Base-by-base conservation (phyloP, 257 asterid species). In the Solanum tarijense region DNA sequence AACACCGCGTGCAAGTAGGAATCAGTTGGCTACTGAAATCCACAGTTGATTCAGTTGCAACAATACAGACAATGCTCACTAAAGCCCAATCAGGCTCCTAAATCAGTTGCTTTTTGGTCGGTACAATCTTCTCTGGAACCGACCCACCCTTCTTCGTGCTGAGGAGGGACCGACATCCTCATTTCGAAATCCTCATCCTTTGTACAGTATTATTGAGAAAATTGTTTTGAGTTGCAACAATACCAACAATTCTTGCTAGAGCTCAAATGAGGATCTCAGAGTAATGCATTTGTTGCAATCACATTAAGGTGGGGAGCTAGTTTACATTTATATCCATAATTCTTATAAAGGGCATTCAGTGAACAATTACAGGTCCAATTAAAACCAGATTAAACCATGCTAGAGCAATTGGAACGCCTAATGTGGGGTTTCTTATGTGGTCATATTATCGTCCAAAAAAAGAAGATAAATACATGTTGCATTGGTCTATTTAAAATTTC, bases 1-100 rank as follows among this genome's bases (percentile, higher is more conserved):
- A 97, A 93, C 99, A 97, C 91, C 93, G 98, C 43, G 21, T 94
- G 29, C 95, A 93, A 92, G 99, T 97, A 73, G 99, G 98, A 69
- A 83, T 97, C 60, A 97, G 98, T 90, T 97, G 99, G 99, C 93
- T 97, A 25, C 88, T 95, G 29, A 97, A 97, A 89, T 90, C 96
- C 75, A 95, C 94, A 16, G 94, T 97, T 25, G 98, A 96, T 81
- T 94, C 98, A 9, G 94, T 95, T 87, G 98, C 98, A 79, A 88
- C 91, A 9, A 72, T 94, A 89, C 99, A 95, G 89, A 89, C 90
- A 87, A 92, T 93, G 87, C 65, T 97, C 41, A 68, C 96, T 31
- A 94, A 96, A 93, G 88, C 90, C 85, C 91, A 94, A 87, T 95
- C 95, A 0, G 93, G 92, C 60, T 87, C 89, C 31, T 92, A 94